Evolutionary conservation across 2,329 filamentous ascomycete genomes (phyloP), one percentile per base, ranked within the genome.

Genomic region (Cladophialophora immunda): DNA sequence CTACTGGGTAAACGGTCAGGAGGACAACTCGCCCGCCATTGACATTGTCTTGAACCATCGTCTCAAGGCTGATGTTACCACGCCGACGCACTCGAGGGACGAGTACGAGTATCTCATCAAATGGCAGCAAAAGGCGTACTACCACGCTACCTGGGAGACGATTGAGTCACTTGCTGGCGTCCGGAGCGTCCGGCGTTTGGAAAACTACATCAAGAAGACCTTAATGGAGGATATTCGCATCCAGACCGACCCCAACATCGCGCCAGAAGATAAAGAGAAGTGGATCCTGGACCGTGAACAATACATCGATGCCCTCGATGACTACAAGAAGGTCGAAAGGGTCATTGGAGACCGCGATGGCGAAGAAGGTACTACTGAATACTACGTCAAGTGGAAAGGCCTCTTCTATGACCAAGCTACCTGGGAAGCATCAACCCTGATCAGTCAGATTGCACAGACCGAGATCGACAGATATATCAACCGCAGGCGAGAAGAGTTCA

Each of bases 311-410:
- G 91, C 93, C 2, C 86, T 96, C 59, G 90, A 92, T 70, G 94
- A 98, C 75, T 97, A 92, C 79, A 95, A 92, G 69, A 90, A 95
- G 73, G 93, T 97, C 34, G 95, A 99, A 78, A 89, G 95, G 73
- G 90, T 99, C 66, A 97, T 99, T 73, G 92, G 92, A 62, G 87
- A 90, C 66, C 89, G 92, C 69, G 88, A 93, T 65, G 91, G 90
- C 27, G 93, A 95, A 15, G 90, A 92, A 8, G 92, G 89, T 57
- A 87, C 87, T 57, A 87, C 87, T 0, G 93, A 98, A 77, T 99
- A 99, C 78, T 92, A 90, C 71, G 91, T 98, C 79, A 99, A 99
- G 81, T 99, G 95, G 93, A 97, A 95, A 79, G 92, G 92, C 11
- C 86, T 98, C 59, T 92, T 90, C 60, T 99, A 99, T 76, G 94